These are phyloP conservation scores for Globisporangium rhizosaccharum DNA, from an alignment of 352 stramenopile genomes.

Conservation along the genomic window DNA sequence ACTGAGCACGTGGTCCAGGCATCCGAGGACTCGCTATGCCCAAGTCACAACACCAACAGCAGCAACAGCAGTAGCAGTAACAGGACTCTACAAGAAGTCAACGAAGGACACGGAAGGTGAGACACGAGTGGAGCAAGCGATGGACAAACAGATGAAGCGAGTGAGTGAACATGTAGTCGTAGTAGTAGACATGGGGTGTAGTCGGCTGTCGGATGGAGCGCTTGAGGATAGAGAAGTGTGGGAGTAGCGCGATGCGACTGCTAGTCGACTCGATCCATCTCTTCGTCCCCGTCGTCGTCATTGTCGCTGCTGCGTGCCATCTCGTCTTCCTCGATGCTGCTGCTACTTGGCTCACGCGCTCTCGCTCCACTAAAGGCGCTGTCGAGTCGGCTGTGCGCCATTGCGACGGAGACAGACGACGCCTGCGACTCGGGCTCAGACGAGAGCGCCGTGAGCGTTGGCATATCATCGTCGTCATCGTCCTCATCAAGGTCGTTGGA, in stretches of 20 bases:
- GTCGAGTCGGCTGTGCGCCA: slow-evolving; percentile 5
- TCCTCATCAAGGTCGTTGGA: not conserved
- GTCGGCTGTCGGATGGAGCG: not conserved
- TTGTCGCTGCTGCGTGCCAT: slow-evolving; percentile 21
- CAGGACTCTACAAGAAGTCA: no score
- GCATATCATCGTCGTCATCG: slow-evolving; percentile 7
- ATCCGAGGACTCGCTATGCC: no score
- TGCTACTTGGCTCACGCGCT: slow-evolving; percentile 2
- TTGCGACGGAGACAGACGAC: slow-evolving; percentile 3
- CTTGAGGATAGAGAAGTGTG: not conserved
- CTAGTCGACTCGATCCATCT: slow-evolving; percentile 66
- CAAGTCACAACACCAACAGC: no score
- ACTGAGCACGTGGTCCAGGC: not conserved
- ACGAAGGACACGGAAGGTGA: no score
- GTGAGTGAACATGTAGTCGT: not conserved
- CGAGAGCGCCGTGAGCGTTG: slow-evolving; percentile 1
- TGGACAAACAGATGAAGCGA: no score
- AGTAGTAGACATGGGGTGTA: not conserved
- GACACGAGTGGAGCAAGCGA: no score
- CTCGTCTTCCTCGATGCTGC: slow-evolving; percentile 52
- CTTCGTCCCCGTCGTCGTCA: slow-evolving; percentile 48
- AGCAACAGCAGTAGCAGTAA: no score
- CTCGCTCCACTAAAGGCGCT: slow-evolving; percentile 12
- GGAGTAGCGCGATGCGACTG: not conserved
- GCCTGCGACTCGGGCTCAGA: slow-evolving; percentile 5